These are phyloP conservation scores for Fraxinus latifolia DNA, from an alignment of 305 asterid species.

Conservation along the genomic window DNA sequence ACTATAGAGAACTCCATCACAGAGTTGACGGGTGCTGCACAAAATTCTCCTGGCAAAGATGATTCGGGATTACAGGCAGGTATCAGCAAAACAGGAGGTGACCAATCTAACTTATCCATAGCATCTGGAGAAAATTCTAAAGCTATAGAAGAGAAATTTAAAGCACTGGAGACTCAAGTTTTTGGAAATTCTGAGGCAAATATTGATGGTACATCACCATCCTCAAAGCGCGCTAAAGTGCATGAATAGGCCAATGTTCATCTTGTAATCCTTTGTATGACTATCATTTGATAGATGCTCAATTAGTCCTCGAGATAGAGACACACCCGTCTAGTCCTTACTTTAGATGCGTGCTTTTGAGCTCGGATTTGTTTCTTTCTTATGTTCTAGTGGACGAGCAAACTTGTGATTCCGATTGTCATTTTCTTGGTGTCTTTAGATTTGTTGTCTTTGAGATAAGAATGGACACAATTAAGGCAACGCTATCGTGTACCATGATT, in stretches of 20 bases:
- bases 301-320: constrained; percentile 7
- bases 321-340: constrained; percentile 3
- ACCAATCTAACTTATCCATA: constrained; percentile 12
- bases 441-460: not conserved
- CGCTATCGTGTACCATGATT: constrained; percentile 11
- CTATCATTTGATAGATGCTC: not conserved
- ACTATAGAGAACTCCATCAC: constrained; percentile 37
- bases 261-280: not conserved
- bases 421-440: constrained; percentile 10
- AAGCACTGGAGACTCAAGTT: constrained; percentile 28
- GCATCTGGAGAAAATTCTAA: constrained; percentile 30
- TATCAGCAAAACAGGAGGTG: constrained; percentile 27
- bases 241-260: constrained; percentile 30
- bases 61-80: constrained; percentile 26
- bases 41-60: constrained; percentile 34
- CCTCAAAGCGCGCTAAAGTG: constrained; percentile 58
- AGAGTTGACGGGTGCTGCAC: constrained; percentile 34
- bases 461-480: constrained; percentile 1
- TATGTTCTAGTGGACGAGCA: constrained; percentile 8
- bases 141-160: constrained; percentile 32
- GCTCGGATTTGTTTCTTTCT: not conserved
- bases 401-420: constrained; percentile 22
- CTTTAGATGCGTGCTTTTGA: not conserved
- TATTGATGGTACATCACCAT: constrained; percentile 34
- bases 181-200: constrained; percentile 32